Base-by-base conservation (phyloP, 208 protist species). In the Acanthamoeba castellanii region DNA sequence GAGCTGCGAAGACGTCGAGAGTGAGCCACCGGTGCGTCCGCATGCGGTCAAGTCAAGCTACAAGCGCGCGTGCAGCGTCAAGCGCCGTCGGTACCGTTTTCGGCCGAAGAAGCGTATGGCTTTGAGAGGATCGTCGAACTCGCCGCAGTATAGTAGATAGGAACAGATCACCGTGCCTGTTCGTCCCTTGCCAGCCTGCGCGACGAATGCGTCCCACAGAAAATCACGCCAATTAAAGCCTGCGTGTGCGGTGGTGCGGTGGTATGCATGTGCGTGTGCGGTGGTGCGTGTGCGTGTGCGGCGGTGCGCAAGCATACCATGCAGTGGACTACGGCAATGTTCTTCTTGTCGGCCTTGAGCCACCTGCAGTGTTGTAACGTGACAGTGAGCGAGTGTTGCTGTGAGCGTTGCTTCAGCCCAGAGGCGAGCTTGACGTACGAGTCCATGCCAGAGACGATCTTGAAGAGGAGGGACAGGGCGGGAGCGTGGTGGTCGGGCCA, bases 171-270 rank as follows among this genome's bases (percentile, higher is more conserved):
- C 88, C 27, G 95, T 94, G 3, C 95, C 95, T 7, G 95, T 96
- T 45, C 96, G 91, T 7, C 94, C 96, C 59, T 96, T 95, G 30
- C 96, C 95, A 34, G 94, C 95, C 89, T 96, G 25, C 18, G 11
- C 70, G 72, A 57, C 52, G 13, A 57, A 57, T 13, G 52, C 13
- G 18, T 57, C 52, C n/a, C 3, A 57, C 3, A 14, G 16, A 55
- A 1, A 6, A 55, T 18, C 50, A 55, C 50, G 8, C 50, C 66
- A 0, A 27, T 8, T 8, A 0, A 4, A 6, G 14, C 20, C 2
- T 16, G 14, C 37, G 70, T 78, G 70, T 78, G 70, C 32, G 37
- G n/a, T 22, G 16, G 14, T 78, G 70, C 11, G 27, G n/a, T n/a
- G n/a, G n/a, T 42, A 3, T 42, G 37, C 66, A 2, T 72, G 66